Evolutionary conservation across 2,329 filamentous ascomycete species (phyloP).

Genomic region (Claviceps purpurea): DNA sequence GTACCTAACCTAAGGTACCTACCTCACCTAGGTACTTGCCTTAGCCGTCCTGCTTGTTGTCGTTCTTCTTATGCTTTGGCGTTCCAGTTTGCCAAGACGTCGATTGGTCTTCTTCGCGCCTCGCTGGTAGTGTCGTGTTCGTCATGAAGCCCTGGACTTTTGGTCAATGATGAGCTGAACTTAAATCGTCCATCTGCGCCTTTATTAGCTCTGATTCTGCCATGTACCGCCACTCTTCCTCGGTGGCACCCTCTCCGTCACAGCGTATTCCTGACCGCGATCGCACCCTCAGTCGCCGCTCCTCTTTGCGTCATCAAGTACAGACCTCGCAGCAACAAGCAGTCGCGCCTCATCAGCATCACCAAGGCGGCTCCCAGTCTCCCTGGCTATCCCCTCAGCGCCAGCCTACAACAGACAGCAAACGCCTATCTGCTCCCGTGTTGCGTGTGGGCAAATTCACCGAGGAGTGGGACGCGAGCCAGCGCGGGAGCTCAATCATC

Average conservation of each 20-base stretch:
- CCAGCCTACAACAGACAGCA: conserved; percentile 5
- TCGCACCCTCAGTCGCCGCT: conserved; percentile 4
- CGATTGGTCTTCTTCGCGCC: not conserved
- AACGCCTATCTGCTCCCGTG: not conserved
- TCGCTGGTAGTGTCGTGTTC: not conserved
- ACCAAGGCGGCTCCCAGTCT: conserved; percentile 5
- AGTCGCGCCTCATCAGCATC: conserved; percentile 5
- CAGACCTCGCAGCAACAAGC: conserved; percentile 7
- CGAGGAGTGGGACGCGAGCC: conserved; percentile 59
- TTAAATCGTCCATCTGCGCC: not conserved
- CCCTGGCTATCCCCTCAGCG: conserved; percentile 11
- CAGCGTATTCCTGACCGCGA: conserved; percentile 9
- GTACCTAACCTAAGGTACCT: not conserved
- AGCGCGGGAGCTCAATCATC: conserved; percentile 51
- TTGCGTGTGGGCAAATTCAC: conserved; percentile 38
- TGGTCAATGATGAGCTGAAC: conserved; percentile 6
- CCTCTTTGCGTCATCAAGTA: not conserved
- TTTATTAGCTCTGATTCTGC: conserved; percentile 13
- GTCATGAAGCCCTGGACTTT: conserved; percentile 2
- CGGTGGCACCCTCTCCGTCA: conserved; percentile 8
- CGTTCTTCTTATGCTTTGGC: not conserved
- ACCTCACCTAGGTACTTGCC: too few relatives aligned
- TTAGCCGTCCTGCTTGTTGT: not conserved
- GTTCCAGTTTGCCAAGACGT: conserved; percentile 1
- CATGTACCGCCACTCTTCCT: conserved; percentile 17